Conservation (phyloP, 139 green algal species). For the Coelastrella sp. region DNA sequence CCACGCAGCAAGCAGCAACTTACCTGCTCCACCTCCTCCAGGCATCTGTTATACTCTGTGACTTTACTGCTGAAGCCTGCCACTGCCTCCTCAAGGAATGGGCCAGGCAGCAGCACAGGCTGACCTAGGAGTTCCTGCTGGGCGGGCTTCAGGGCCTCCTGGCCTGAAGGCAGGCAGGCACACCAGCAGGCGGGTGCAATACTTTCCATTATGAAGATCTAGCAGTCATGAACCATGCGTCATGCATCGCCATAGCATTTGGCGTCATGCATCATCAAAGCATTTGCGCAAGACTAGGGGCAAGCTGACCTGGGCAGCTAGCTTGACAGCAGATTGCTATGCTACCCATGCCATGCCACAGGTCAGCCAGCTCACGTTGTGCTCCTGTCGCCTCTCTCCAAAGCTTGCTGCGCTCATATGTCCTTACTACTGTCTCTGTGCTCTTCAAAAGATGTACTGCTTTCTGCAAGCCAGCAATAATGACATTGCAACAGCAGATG, state of each 20-base stretch:
- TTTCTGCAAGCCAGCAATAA: constrained; percentile 45
- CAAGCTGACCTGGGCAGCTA: too few species aligned
- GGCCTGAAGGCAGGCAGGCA: constrained; percentile 6
- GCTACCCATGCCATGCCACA: too few species aligned
- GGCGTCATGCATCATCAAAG: too few species aligned
- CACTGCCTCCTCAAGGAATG: constrained; percentile 36
- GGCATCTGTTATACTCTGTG: constrained; percentile 31
- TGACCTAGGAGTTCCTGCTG: constrained; percentile 42
- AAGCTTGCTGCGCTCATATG: constrained; percentile 60
- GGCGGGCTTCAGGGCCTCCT: constrained; percentile 24
- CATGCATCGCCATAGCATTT: too few species aligned
- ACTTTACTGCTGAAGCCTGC: constrained; percentile 13
- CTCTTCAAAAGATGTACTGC: constrained; percentile 58
- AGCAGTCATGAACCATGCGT: too few species aligned
- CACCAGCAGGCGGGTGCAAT: background rate
- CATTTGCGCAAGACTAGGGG: too few species aligned
- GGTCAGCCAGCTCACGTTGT: constrained; percentile 43
- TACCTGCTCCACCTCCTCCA: constrained; percentile 36
- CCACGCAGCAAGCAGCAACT: background rate
- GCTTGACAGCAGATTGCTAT: too few species aligned
- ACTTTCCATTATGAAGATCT: too few species aligned
- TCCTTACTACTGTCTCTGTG: constrained; percentile 63
- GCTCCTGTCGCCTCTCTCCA: constrained; percentile 58
- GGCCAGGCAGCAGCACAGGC: constrained; percentile 37
- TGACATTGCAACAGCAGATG: background rate